Base-by-base conservation (phyloP, 352 stramenopile species). In the Pythium brachiatum region DNA sequence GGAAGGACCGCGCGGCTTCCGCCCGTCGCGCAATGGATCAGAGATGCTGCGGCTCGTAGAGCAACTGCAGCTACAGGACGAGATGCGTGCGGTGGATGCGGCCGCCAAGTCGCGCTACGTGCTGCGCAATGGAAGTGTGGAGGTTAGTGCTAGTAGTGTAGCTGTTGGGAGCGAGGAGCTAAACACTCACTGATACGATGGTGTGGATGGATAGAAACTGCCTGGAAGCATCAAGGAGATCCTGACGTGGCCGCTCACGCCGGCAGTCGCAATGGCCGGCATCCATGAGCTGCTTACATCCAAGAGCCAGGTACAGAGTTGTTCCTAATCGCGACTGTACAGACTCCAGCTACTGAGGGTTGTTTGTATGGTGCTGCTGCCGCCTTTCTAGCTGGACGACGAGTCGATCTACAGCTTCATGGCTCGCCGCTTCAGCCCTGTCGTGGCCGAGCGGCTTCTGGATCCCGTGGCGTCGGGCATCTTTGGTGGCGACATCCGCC, bases 341-440 rank as follows among this genome's bases (percentile, higher is more conserved):
- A n/a, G n/a, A n/a, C n/a, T n/a, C n/a, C n/a, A n/a, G n/a, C n/a
- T n/a, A n/a, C n/a, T n/a, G n/a, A n/a, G n/a, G n/a, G n/a, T 41
- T 53, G 25, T 2, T 12, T 44, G 16, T 29, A 7, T 36, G 8
- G 29, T 48, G 12, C n/a, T 63, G 20, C 7, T 53, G 8, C 36
- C 23, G 20, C 18, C 1, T 18, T 52, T 41, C 1, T 32, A 85
- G 73, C 44, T 62, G 0, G 69, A 79, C 18, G 88, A 96, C 48
- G 87, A 96, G 64, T 90, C 82, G 1, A 72, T 96, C 26, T 91
- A 95, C 68, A 76, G 78, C n/a, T 96, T 95, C 53, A 77, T 84
- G 0, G 57, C 70, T 7, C 76, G 88, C 26, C 75, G 87, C 23
- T 95, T 96, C 63, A 91, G 83, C 58, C 75, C 82, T 0, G 55